These are phyloP conservation scores for Jackrogersella multiformis DNA, from an alignment of 495 filamentous ascomycete species.

Conservation along the genomic window DNA sequence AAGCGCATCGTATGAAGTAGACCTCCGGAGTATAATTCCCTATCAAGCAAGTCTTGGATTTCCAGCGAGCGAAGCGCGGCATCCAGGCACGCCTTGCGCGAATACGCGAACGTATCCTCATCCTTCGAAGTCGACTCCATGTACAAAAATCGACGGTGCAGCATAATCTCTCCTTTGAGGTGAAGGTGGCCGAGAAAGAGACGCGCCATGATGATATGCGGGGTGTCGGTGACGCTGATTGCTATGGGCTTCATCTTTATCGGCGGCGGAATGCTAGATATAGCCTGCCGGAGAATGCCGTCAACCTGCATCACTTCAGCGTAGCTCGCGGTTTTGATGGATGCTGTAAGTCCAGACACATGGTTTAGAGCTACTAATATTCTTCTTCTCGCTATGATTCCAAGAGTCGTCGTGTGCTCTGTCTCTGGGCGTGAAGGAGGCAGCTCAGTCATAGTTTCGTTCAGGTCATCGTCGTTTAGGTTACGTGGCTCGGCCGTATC, in stretches of 20 bases:
- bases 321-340: constrained; percentile 43
- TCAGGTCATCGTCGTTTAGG: constrained; percentile 51
- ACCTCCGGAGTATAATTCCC: constrained; percentile 44
- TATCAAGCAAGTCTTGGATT: constrained; percentile 38
- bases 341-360: constrained; percentile 48
- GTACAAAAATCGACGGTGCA: constrained; percentile 52
- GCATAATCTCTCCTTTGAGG: constrained; percentile 51
- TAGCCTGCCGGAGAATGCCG: constrained; percentile 45
- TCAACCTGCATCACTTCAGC: constrained; percentile 53
- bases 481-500: constrained; percentile 53
- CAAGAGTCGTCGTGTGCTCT: constrained; percentile 43
- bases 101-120: constrained; percentile 36
- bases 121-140: constrained; percentile 36
- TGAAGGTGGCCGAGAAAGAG: constrained; percentile 48
- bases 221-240: constrained; percentile 49
- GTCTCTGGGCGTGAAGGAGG: constrained; percentile 51
- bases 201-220: constrained; percentile 49
- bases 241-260: constrained; percentile 47
- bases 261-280: constrained; percentile 45
- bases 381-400: constrained; percentile 28
- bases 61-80: constrained; percentile 31
- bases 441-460: constrained; percentile 43
- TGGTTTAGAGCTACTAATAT: constrained; percentile 57
- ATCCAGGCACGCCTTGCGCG: constrained; percentile 37
- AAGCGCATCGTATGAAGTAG: constrained; percentile 42